Evolutionary conservation across 768 basidiomycete genomes (phyloP), one percentile per base, ranked within the genome.

Genomic region (Lentinula guzmanii): DNA sequence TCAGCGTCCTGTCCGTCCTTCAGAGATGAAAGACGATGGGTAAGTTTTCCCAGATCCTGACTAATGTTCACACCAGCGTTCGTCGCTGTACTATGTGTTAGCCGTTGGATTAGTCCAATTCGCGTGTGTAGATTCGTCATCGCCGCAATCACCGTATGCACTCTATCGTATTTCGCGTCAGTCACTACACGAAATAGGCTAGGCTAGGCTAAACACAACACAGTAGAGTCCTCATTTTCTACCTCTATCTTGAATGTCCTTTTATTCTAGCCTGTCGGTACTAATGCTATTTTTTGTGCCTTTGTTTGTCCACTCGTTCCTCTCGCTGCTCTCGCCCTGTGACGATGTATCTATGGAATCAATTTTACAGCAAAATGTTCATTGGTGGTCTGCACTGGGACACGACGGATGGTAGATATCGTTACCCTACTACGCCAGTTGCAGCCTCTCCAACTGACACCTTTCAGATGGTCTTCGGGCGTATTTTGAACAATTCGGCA

Each of bases 21-120:
- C 89, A 15, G 94, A 97, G 74, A 94, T 93, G 92, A 93, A 94
- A 74, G 95, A 97, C 68, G 95, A 96, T 91, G 95, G 95, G 95
- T 98, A 84, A 59, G 48, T 59, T 51, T 51, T 48, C 13, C 4
- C 15, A 48, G 8, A 34, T 50, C 37, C 41, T 50, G 5, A 35
- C 58, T 50, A 37, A 46, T 58, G 2, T 59, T 10, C 28, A 9
- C 33, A 34, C 42, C 18, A 21, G 21, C 33, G 1, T 42, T 28
- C 10, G 55, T 28, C 45, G 11, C 33, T 39, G 34, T 59, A 37
- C 46, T 59, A 28, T 24, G 42, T 51, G 34, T 18, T 37, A 33
- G 43, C 9, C 35, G 58, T 9, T 21, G 34, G 48, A 42, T 35
- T 52, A 42, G 59, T 39, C 39, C 50, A 39, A 41, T 24, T 28